Percentiles rank a stretch among this genome's conserved stretches.
These are phyloP conservation scores for Cryptosporidium meleagridis DNA, from an alignment of 169 alveolate species.

Conservation along the genomic window DNA sequence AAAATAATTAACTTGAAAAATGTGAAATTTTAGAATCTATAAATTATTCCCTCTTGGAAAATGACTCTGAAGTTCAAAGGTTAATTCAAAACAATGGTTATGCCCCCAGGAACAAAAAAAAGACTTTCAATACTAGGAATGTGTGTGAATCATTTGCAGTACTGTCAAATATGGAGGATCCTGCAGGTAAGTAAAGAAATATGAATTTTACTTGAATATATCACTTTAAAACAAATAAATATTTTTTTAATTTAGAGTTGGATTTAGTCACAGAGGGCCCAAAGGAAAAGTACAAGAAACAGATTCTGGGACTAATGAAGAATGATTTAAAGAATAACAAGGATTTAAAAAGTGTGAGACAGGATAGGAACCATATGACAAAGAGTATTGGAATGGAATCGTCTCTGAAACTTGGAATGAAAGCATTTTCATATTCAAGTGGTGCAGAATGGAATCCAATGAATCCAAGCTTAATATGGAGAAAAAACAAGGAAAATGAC, in stretches of 20 bases:
- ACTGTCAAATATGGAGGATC: conserved; percentile 32
- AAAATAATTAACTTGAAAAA: neutral
- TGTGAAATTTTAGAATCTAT: conserved; percentile 55
- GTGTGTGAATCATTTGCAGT: conserved; percentile 46
- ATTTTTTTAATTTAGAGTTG: conserved; percentile 2
- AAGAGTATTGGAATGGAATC: conserved; percentile 49
- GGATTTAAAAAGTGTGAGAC: neutral
- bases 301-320: conserved; percentile 23
- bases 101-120: neutral
- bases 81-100: neutral
- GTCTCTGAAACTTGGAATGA: conserved; percentile 12
- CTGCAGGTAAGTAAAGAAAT: conserved; percentile 52
- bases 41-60: conserved; percentile 54
- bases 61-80: conserved; percentile 1
- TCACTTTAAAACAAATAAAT: neutral
- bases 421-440: conserved; percentile 35
- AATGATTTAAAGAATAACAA: neutral
- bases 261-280: conserved; percentile 19
- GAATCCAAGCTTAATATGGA: conserved; percentile 60
- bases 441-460: conserved; percentile 69
- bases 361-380: neutral
- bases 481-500: conserved; percentile 22
- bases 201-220: neutral
- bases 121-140: conserved; percentile 25
- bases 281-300: conserved; percentile 31